A percentile compares a stretch with the other conserved stretches of the same genome.
phyloP scores from a whole-genome alignment of 306 rosid genomes.

The Calophaca sinica region DNA sequence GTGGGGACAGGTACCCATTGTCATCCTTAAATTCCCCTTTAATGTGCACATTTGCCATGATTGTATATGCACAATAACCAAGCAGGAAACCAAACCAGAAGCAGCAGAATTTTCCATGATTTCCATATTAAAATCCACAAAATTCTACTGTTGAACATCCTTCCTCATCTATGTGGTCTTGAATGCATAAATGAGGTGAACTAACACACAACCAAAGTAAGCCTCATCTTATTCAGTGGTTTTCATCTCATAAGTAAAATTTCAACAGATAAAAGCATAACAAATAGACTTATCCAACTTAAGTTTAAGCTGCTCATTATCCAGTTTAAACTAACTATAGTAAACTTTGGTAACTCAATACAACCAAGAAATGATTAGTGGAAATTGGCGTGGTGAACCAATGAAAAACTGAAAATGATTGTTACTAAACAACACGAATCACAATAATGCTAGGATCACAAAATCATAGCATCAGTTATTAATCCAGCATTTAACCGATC shows the following conservation, averaged over 20 bases:
- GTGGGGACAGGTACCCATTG: neutral
- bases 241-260: slow-evolving; percentile 4
- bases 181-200: slow-evolving; percentile 19
- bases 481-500: neutral
- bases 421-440: neutral
- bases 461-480: neutral
- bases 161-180: neutral
- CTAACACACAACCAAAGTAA: slow-evolving; percentile 12
- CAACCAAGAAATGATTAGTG: neutral
- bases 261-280: neutral
- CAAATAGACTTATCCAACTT: neutral
- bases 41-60: neutral
- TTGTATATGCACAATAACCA: slow-evolving; percentile 8
- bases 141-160: neutral
- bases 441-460: neutral
- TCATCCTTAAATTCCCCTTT: neutral
- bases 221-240: slow-evolving; percentile 6
- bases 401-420: neutral
- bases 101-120: slow-evolving; percentile 7
- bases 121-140: slow-evolving; percentile 8
- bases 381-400: neutral
- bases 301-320: slow-evolving; percentile 2
- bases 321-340: neutral
- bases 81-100: slow-evolving; percentile 7
- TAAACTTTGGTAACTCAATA: slow-evolving; percentile 1